These are phyloP conservation scores for Trichophyton simii DNA, from an alignment of 2,329 filamentous ascomycete species.

Conservation along the genomic window DNA sequence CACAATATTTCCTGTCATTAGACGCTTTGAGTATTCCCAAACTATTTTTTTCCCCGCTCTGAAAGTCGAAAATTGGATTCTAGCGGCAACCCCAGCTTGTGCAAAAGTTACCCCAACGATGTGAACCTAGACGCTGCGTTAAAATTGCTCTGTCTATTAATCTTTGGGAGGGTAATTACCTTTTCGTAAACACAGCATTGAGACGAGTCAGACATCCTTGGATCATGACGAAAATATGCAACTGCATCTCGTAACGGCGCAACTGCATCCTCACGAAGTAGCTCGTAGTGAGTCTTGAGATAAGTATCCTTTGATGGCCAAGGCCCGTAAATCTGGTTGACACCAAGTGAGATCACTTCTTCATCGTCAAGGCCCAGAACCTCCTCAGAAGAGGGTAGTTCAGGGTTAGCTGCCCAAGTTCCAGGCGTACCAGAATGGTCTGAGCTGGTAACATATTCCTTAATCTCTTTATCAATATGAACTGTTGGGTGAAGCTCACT, in stretches of 20 bases:
- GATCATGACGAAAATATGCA: slow-evolving; percentile 39
- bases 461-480: slow-evolving; percentile 21
- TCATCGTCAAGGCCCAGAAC: slow-evolving; percentile 21
- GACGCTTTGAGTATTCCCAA: slow-evolving; percentile 52
- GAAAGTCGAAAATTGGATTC: slow-evolving; percentile 57
- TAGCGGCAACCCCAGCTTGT: slow-evolving; percentile 49
- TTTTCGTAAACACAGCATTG: slow-evolving; percentile 56
- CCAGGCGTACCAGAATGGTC: slow-evolving; percentile 11
- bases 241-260: slow-evolving; percentile 58
- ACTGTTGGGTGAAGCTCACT: neutral
- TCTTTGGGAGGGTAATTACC: slow-evolving; percentile 29
- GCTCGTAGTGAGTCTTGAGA: slow-evolving; percentile 58
- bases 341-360: slow-evolving; percentile 27
- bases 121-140: slow-evolving; percentile 42
- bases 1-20: slow-evolving; percentile 44
- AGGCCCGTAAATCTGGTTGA: slow-evolving; percentile 44
- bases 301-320: slow-evolving; percentile 55
- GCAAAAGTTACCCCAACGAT: slow-evolving; percentile 54
- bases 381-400: slow-evolving; percentile 31
- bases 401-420: slow-evolving; percentile 27
- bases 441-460: slow-evolving; percentile 19
- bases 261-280: slow-evolving; percentile 63
- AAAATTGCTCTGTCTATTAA: neutral
- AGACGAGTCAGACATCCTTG: slow-evolving; percentile 45
- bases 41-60: slow-evolving; percentile 53